phyloP scores from a whole-genome alignment of 2,329 filamentous ascomycete genomes.

The Diplodia sapinea region DNA sequence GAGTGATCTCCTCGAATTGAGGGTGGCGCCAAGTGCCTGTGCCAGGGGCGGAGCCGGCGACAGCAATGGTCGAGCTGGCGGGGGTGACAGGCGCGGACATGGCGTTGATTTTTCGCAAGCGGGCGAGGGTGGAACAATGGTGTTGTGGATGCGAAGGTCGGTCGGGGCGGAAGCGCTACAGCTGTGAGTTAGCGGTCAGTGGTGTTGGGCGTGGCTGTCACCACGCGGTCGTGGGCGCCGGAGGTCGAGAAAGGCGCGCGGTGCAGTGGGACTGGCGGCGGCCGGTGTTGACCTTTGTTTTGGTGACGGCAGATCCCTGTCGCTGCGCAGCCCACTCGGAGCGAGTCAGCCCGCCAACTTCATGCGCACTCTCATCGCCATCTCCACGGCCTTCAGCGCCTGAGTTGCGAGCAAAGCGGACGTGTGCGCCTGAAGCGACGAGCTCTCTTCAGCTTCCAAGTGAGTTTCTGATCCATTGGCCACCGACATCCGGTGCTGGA shows the following conservation, averaged over 20 bases:
- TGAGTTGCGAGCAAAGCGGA: not conserved
- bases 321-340: not conserved
- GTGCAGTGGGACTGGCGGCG: not conserved
- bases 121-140: not conserved
- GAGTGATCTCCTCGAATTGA: slow-evolving; percentile 82
- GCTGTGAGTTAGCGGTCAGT: slow-evolving; percentile 29
- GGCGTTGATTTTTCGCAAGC: slow-evolving; percentile 27
- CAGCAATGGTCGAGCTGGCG: slow-evolving; percentile 25
- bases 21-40: slow-evolving; percentile 91
- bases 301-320: slow-evolving; percentile 29
- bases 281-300: slow-evolving; percentile 30
- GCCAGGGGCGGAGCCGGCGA: slow-evolving; percentile 37
- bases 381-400: not conserved
- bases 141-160: not conserved
- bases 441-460: not conserved
- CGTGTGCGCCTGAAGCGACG: not conserved
- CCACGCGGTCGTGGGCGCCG: slow-evolving; percentile 17
- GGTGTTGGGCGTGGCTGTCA: not conserved
- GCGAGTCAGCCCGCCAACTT: slow-evolving; percentile 7
- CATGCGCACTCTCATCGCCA: not conserved
- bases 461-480: slow-evolving; percentile 5
- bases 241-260: slow-evolving; percentile 6
- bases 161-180: not conserved
- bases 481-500: not conserved
- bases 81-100: slow-evolving; percentile 29